Evolutionary conservation across 2,329 filamentous ascomycete species (phyloP).

Genomic region (Neofusicoccum cordaticola): DNA sequence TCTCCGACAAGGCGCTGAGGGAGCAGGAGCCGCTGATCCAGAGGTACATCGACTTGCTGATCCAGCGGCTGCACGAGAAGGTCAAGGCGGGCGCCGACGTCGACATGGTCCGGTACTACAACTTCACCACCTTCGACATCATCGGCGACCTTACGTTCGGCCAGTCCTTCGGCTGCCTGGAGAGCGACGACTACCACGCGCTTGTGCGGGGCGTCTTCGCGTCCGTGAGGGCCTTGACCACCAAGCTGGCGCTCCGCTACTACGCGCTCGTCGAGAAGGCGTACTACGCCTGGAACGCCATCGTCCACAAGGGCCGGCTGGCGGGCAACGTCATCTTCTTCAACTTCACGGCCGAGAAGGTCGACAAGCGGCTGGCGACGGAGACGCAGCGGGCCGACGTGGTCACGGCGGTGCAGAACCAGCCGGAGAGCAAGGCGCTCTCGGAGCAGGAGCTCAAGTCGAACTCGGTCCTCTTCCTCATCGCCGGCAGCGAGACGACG

Average conservation of each 20-base stretch:
- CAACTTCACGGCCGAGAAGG: slow-evolving; percentile 13
- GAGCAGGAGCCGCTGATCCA: slow-evolving; percentile 41
- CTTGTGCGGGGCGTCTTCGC: slow-evolving; percentile 6
- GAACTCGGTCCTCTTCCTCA: slow-evolving; percentile 21
- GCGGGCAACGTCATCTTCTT: slow-evolving; percentile 27
- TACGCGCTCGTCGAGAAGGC: slow-evolving; percentile 32
- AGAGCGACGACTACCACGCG: slow-evolving; percentile 16
- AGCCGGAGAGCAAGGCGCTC: slow-evolving; percentile 1
- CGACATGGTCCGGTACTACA: slow-evolving; percentile 35
- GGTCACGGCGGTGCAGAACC: not conserved
- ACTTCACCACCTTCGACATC: slow-evolving; percentile 26
- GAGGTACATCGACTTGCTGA: slow-evolving; percentile 41
- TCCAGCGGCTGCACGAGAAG: slow-evolving; percentile 37
- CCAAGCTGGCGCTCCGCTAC: slow-evolving; percentile 28
- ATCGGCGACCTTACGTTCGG: slow-evolving; percentile 27
- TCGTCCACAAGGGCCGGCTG: not conserved
- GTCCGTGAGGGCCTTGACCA: not conserved
- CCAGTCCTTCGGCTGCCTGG: slow-evolving; percentile 25
- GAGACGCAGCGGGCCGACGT: not conserved
- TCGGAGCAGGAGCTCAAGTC: not conserved
- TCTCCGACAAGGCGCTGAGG: slow-evolving; percentile 39
- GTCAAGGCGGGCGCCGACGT: slow-evolving; percentile 26
- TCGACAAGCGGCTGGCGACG: not conserved
- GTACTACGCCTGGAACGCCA: slow-evolving; percentile 28
- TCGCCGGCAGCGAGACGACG: slow-evolving; percentile 35